Evolutionary conservation across 1,284 basidiomycete species (phyloP), one percentile per base, ranked within the genome.

Genomic region (Puccinia coronata): DNA sequence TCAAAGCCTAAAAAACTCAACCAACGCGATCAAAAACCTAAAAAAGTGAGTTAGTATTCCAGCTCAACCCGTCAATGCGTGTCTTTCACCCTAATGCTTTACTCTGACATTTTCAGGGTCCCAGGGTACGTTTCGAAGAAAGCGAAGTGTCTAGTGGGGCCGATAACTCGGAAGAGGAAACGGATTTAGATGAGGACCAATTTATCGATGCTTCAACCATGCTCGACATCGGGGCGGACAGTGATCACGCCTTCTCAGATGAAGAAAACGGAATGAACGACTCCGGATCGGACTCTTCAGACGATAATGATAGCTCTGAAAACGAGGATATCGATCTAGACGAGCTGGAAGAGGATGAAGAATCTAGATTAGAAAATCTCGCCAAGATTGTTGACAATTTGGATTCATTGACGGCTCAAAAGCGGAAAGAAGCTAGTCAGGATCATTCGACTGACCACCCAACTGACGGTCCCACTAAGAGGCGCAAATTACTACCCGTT

Each of bases 171-270:
- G 51, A 80, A 51, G 67, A 71, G 23, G 39, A 71, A 71, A 67
- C 65, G 25, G 69, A 72, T 49, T 55, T 36, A 25, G 49, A 59
- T 41, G 49, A 69, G 39, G 65, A 51, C 28, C 41, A 61, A 12
- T 80, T 71, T 34, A 80, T 80, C 41, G 69, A 80, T 69, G 78
- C 78, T 41, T 80, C 78, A 11, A 67, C 65, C n/a, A 72, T 72
- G 78, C 78, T 80, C 18, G 78, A 80, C 36, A 41, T 72, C 47
- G 69, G 78, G 2, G 78, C 78, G 25, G 67, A 71, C 28, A 80
- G 78, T 51, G 78, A 72, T 36, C 53, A 80, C 28, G 67, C 65
- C 20, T 78, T 67, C 41, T 59, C 51, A 18, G 78, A 80, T 23
- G 76, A 79, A n/a, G 63, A 79, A 25, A 25, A 41, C 31, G 47